Evolutionary conservation across 2,329 filamentous ascomycete genomes (phyloP), one percentile per base, ranked within the genome.

Genomic region (Dothideomycetes sp.): DNA sequence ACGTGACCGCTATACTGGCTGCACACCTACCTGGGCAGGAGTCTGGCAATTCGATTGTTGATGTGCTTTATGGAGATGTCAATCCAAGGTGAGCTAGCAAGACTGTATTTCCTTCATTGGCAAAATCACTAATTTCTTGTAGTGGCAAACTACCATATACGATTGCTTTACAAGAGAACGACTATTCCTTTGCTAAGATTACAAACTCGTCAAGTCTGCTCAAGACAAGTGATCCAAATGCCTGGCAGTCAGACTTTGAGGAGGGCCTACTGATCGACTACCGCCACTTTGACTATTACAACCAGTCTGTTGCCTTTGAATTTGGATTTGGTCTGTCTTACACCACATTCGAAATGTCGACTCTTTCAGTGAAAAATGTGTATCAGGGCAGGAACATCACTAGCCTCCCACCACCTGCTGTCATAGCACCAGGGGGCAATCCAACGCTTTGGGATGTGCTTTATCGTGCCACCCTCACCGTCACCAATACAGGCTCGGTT

Each of bases 401-500:
- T 30, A 79, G 78, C 57, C 48, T 52, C 1, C 46, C 45, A 69
- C 66, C 0, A 72, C 73, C 16, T 41, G 50, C 8, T 46, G 31
- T 18, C 18, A 38, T 35, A 61, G 68, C 63, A 52, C 55, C 68
- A 57, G 71, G 72, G 34, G 75, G 75, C 17, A 78, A 79, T 52
- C 68, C 72, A 3, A 61, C 62, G 40, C 69, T 86, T 2, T 86
- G 75, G 64, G 80, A 85, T 42, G 64, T 76, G 1, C 50, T 85
- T 34, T 84, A 79, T 64, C 73, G 66, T 10, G 73, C 83, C n/a
- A 72, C 71, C 1, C 77, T 75, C 0, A 75, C 72, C 8, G 69
- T 89, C 45, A 77, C 69, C 46, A 88, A 89, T 66, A 82, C 72
- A 3, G 83, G 83, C 27, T 51, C 59, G 1, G 47, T 74, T 0